Base-by-base conservation (phyloP, 805 yeast genomes). In the Teunomyces tritomae region DNA sequence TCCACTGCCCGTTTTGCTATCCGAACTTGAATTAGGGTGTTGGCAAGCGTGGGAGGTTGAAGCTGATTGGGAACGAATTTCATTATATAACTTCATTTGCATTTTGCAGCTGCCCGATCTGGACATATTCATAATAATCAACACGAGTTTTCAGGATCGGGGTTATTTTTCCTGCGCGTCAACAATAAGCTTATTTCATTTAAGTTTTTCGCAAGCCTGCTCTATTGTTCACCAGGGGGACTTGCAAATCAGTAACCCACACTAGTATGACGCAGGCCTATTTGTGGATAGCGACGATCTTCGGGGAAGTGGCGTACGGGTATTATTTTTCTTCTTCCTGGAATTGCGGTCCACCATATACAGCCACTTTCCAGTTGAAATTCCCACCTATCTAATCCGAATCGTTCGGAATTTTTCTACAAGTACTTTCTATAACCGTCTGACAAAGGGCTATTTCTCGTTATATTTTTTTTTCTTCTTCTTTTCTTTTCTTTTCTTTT, bases 91-190 rank as follows among this genome's bases (percentile, higher is more conserved):
- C 39, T 26, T 37, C 16, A 11, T 24, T 37, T 37, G 40, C 40
- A 37, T 37, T 11, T 26, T 28, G 44, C 29, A 41, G 17, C 28
- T 30, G 17, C 44, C 44, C 17, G 44, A 41, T 41, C 5, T 13
- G 46, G 40, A 26, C 34, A 14, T 9, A 46, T 48, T 50, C 50
- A 52, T 36, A 47, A 46, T 35, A 35, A 37, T 37, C 40, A 37
- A 20, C 40, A 37, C 40, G 40, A 26, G 39, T 17, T 35, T 35
- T 35, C 39, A 16, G 39, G 4, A 11, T 20, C n/a, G 14, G 26
- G 13, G 16, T 16, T 32, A 32, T 35, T 35, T 35, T 35, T 35
- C 28, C 39, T 16, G 26, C 28, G 14, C 13, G 34, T 8, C 24
- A 32, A 32, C 34, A 32, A 32, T 32, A 16, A 13, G 34, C 34